Evolutionary conservation across 2,329 filamentous ascomycete species (phyloP).

Genomic region (Davidsoniella australis): DNA sequence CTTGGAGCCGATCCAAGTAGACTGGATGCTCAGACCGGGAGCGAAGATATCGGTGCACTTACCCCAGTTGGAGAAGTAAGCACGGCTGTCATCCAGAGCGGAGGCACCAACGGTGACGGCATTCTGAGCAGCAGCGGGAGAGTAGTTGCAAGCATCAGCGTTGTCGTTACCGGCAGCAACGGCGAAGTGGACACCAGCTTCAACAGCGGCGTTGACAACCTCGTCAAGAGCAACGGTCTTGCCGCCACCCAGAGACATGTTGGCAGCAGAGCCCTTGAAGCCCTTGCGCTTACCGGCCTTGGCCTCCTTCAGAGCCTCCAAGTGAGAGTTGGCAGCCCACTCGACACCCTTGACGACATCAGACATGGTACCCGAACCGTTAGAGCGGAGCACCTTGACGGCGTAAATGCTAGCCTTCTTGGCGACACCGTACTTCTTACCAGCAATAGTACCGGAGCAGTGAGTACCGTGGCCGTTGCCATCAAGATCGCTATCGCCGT

Average conservation of each 20-base stretch:
- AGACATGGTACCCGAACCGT: constrained; percentile 95
- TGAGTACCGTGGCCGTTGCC: constrained; percentile 98
- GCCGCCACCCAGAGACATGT: constrained; percentile 98
- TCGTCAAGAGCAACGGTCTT: constrained; percentile 84
- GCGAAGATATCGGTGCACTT: constrained; percentile 99
- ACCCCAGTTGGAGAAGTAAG: constrained; percentile 99
- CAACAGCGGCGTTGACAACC: constrained; percentile 85
- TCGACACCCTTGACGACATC: constrained; percentile 98
- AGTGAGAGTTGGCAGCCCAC: constrained; percentile 70
- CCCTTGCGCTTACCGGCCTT: constrained; percentile 84
- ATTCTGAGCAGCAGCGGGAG: constrained; percentile 77
- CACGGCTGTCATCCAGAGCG: constrained; percentile 82
- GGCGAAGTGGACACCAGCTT: constrained; percentile 87
- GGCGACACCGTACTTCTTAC: constrained; percentile 97
- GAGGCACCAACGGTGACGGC: constrained; percentile 94
- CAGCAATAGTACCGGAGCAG: constrained; percentile 94
- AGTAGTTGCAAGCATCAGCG: constrained; percentile 98
- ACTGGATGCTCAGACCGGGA: constrained; percentile 88
- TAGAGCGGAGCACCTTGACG: constrained; percentile 95
- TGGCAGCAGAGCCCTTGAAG: constrained; percentile 97
- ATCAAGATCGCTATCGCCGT: constrained; percentile 69
- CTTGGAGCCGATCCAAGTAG: constrained; percentile 96
- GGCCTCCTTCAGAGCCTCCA: constrained; percentile 55
- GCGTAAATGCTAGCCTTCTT: constrained; percentile 97
- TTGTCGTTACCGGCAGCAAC: constrained; percentile 98